phyloP scores from a whole-genome alignment of 169 alveolate genomes.

The Eimeria brunetti region DNA sequence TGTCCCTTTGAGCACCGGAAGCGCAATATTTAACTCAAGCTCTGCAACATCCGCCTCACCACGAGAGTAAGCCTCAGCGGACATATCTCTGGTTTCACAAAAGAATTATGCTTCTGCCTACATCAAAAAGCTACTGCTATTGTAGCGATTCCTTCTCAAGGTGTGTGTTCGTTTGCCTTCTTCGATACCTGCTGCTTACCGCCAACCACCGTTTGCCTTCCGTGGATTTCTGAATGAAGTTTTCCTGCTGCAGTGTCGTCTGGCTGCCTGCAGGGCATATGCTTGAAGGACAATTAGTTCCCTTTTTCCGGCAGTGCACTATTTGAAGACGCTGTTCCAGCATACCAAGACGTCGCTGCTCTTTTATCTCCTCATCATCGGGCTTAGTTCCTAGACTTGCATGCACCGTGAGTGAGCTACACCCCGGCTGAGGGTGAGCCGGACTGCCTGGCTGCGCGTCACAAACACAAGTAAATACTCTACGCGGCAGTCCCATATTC shows the following conservation, averaged over 20 bases:
- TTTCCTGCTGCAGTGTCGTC: neutral
- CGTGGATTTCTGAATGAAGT: neutral
- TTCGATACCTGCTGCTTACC: neutral
- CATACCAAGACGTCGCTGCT: neutral
- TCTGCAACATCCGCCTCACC: too few species aligned
- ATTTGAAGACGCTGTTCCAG: constrained; percentile 37
- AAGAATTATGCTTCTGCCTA: too few species aligned
- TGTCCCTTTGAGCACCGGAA: too few species aligned
- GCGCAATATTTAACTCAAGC: too few species aligned
- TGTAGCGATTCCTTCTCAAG: neutral
- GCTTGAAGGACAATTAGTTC: neutral
- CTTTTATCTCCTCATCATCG: neutral
- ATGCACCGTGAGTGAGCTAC: neutral
- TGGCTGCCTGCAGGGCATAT: neutral
- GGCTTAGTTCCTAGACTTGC: neutral
- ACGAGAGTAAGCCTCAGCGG: too few species aligned
- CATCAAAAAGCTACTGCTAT: neutral
- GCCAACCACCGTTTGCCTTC: neutral
- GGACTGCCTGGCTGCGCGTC: neutral
- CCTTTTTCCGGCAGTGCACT: neutral
- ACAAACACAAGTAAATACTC: neutral
- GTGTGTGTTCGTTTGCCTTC: neutral
- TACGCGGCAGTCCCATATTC: neutral
- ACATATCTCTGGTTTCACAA: too few species aligned
- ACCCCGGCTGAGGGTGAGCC: too few species aligned